Evolutionary conservation across 2,329 filamentous ascomycete genomes (phyloP).

Genomic region (Bipolaris oryzae): DNA sequence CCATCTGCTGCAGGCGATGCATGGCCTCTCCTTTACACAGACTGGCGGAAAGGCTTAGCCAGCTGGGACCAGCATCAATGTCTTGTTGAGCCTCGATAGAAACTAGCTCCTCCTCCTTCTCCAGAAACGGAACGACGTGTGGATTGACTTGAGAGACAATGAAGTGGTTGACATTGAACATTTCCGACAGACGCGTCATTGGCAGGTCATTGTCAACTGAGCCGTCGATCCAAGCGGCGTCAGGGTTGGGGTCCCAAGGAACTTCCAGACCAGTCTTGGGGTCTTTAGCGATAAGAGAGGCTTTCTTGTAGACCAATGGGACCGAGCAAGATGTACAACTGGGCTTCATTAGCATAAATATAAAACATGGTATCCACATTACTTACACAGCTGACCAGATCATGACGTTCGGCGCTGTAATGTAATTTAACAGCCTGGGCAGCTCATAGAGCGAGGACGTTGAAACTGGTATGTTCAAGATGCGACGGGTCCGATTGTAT

Average conservation of each 20-base stretch:
- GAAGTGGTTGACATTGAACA: slow-evolving; percentile 99
- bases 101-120: slow-evolving; percentile 69
- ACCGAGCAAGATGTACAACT: slow-evolving; percentile 91
- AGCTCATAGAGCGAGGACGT: slow-evolving; percentile 86
- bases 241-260: slow-evolving; percentile 84
- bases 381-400: slow-evolving; percentile 89
- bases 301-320: slow-evolving; percentile 81
- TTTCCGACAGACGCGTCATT: slow-evolving; percentile 85
- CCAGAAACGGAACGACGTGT: slow-evolving; percentile 85
- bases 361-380: neutral
- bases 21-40: slow-evolving; percentile 80
- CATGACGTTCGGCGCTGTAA: slow-evolving; percentile 91
- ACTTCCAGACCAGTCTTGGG: slow-evolving; percentile 76
- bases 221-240: slow-evolving; percentile 84
- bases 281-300: slow-evolving; percentile 82
- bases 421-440: slow-evolving; percentile 85
- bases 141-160: slow-evolving; percentile 98
- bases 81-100: slow-evolving; percentile 41
- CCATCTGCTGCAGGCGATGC: slow-evolving; percentile 78
- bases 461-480: slow-evolving; percentile 93
- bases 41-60: slow-evolving; percentile 70
- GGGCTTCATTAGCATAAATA: slow-evolving; percentile 16
- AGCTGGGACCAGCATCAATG: slow-evolving; percentile 56
- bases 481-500: slow-evolving; percentile 89
- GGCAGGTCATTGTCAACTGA: slow-evolving; percentile 94